Evolutionary conservation across 352 stramenopile genomes (phyloP), one percentile per base, ranked within the genome.

Genomic region (Globisporangium middletonii): DNA sequence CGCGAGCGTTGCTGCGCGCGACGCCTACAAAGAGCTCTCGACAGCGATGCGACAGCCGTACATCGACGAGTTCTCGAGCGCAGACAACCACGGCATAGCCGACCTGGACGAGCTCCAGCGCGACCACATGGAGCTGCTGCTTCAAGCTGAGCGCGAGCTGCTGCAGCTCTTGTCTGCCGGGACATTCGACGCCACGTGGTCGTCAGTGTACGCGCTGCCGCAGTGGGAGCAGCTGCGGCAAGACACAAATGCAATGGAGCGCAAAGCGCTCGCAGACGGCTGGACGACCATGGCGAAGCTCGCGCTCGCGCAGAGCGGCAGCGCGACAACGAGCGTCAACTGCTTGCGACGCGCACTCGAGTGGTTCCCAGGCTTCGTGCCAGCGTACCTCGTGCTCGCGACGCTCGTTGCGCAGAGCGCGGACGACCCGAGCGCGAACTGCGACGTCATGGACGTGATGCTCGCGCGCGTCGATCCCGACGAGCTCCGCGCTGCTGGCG

Each of bases 281-380:
- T 73, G 68, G 68, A 65, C 59, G 23, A 37, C 45, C 37, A 50
- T 70, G 38, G 57, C 52, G 12, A 50, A 64, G 33, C 45, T 60
- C 11, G 30, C 51, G 23, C 55, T 72, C 9, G 47, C 51, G 12
- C 38, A 35, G 4, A 62, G 13, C 11, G 48, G 41, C 16, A 67
- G 65, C 27, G 44, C 56, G 1, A 63, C 55, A 8, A 42, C 23
- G 13, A 44, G 59, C 18, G 41, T 72, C 43, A 63, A 75, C 53
- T 72, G 68, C 30, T 23, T 75, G 23, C 60, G 68, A 1, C 68
- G 68, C 27, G 68, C 68, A 2, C 19, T 70, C 7, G 53, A 8
- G 9, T 75, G 64, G 68, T 27, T 67, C 16, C 64, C 64, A 5
- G 59, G 50, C 8, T 55, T 63, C 23, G 64, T 69, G 8, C 59